phyloP scores from a whole-genome alignment of 2,329 filamentous ascomycete species.

The Xylaria arbuscula region DNA sequence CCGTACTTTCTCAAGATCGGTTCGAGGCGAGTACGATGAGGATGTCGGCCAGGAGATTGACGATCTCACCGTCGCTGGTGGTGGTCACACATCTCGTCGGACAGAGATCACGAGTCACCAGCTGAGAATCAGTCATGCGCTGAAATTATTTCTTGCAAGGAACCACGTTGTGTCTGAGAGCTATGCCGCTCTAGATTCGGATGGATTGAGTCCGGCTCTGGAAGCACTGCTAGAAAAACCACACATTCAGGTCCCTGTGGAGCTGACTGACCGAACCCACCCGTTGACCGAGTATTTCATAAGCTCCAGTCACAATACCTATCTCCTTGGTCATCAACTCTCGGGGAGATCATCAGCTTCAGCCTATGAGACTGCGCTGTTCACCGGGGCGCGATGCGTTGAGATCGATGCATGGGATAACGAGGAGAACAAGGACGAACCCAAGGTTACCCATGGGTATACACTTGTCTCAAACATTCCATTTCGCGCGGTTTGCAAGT shows the following conservation, averaged over 20 bases:
- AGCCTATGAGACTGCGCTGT: conserved; percentile 72
- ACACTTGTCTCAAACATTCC: conserved; percentile 74
- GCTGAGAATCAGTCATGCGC: conserved; percentile 68
- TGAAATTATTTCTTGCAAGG: conserved; percentile 67
- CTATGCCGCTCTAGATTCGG: conserved; percentile 60
- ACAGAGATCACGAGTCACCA: conserved; percentile 62
- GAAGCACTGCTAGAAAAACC: conserved; percentile 64
- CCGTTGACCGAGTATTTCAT: conserved; percentile 77
- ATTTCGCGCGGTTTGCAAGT: conserved; percentile 73
- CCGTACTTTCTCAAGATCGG: conserved; percentile 53
- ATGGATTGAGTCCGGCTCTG: conserved; percentile 59
- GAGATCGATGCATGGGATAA: conserved; percentile 81
- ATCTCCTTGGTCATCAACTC: conserved; percentile 76
- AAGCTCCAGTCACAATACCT: conserved; percentile 79
- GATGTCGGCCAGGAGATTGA: conserved; percentile 65
- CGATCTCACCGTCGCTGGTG: conserved; percentile 64
- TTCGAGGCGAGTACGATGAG: conserved; percentile 57
- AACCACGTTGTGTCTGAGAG: conserved; percentile 60
- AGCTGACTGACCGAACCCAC: conserved; percentile 66
- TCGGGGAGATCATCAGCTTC: conserved; percentile 70
- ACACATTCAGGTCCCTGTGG: conserved; percentile 66
- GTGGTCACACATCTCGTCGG: conserved; percentile 65
- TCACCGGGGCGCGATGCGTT: conserved; percentile 73
- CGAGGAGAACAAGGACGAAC: conserved; percentile 68
- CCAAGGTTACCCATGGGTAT: conserved; percentile 77